A percentile compares a stretch with the other conserved stretches of the same genome.
Evolutionary conservation across 768 basidiomycete species (phyloP).

Genomic region (Boletales sp.): DNA sequence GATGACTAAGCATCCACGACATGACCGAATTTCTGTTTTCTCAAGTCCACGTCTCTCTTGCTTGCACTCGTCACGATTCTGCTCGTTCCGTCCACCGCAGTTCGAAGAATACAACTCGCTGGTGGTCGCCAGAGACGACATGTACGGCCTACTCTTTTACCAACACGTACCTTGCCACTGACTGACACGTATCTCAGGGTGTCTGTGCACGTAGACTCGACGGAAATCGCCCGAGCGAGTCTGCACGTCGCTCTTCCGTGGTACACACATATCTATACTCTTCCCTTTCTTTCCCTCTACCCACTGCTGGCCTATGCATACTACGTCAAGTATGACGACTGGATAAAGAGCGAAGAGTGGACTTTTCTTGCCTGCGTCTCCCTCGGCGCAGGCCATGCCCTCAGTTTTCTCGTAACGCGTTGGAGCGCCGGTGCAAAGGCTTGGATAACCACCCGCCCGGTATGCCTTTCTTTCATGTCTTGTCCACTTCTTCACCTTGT

Average conservation of each 20-base stretch:
- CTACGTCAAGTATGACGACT: slow-evolving; percentile 84
- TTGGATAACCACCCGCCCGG: slow-evolving; percentile 75
- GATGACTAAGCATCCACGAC: slow-evolving; percentile 19
- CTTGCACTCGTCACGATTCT: neutral
- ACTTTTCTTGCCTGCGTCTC: slow-evolving; percentile 90
- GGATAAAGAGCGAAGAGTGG: slow-evolving; percentile 95
- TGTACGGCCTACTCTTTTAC: slow-evolving; percentile 6
- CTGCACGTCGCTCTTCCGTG: slow-evolving; percentile 66
- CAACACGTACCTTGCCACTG: neutral
- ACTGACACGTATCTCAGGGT: slow-evolving; percentile 26
- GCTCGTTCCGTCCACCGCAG: no score
- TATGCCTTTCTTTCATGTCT: slow-evolving; percentile 24
- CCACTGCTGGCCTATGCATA: slow-evolving; percentile 89
- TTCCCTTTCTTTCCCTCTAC: slow-evolving; percentile 78
- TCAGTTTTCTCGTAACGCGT: slow-evolving; percentile 87
- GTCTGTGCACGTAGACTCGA: slow-evolving; percentile 53
- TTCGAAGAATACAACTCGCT: no score
- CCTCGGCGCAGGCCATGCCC: slow-evolving; percentile 82
- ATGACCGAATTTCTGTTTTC: neutral
- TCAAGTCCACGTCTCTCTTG: neutral
- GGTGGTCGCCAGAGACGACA: slow-evolving; percentile 5
- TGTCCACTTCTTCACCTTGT: neutral
- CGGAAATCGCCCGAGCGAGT: slow-evolving; percentile 65
- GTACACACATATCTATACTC: slow-evolving; percentile 67
- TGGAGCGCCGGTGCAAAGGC: slow-evolving; percentile 84